A percentile compares a stretch with the other conserved stretches of the same genome.
phyloP scores from a whole-genome alignment of 371 early-diverging fungal species.

The Mortierella sp. region DNA sequence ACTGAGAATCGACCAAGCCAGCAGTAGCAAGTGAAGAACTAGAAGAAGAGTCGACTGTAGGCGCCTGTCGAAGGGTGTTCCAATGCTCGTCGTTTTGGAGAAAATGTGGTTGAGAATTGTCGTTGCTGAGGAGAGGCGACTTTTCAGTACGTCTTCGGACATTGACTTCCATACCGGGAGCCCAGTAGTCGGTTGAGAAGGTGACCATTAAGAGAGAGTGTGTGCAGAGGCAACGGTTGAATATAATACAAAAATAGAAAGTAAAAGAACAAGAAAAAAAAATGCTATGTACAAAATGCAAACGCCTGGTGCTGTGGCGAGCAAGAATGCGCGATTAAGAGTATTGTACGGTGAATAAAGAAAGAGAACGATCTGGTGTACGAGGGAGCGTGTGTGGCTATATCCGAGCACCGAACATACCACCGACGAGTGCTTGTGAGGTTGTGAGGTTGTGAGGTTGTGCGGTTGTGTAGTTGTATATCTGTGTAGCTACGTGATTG shows the following conservation, averaged over 20 bases:
- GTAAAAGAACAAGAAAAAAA: background rate
- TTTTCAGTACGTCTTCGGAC: constrained; percentile 58
- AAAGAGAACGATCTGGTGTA: too few species aligned
- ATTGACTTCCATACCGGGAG: constrained; percentile 58
- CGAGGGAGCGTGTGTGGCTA: too few species aligned
- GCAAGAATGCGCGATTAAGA: too few species aligned
- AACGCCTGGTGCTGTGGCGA: too few species aligned
- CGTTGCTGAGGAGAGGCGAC: constrained; percentile 15
- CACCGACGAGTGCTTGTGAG: too few species aligned
- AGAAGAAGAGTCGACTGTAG: constrained; percentile 37
- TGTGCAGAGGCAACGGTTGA: background rate
- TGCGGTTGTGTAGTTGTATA: too few species aligned
- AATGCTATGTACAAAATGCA: constrained; percentile 6
- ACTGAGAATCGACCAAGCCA: constrained; percentile 4
- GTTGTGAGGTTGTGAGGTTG: too few species aligned
- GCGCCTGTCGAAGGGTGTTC: constrained; percentile 39
- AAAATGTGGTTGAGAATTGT: background rate
- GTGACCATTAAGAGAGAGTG: constrained; percentile 52
- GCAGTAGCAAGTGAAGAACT: constrained; percentile 1
- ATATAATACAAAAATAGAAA: background rate
- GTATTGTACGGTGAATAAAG: too few species aligned
- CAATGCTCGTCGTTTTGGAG: constrained; percentile 19
- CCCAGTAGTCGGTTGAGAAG: constrained; percentile 63
- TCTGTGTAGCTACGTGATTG: too few species aligned
- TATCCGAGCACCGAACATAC: too few species aligned